Conservation (phyloP, 331 rosid species). For the Cydonia oblonga region DNA sequence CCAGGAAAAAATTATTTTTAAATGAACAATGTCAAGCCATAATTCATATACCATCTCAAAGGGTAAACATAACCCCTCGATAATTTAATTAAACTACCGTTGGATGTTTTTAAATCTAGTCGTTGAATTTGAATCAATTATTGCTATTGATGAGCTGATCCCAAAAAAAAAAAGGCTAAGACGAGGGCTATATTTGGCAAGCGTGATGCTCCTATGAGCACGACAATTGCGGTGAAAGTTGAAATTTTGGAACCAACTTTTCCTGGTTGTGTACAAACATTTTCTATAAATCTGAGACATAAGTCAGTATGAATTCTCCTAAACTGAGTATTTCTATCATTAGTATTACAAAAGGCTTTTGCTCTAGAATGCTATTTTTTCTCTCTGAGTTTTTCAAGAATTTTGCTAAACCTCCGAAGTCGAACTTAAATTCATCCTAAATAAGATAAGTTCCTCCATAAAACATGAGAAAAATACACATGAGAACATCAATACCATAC, state of each 20-base stretch:
- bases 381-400: neutral
- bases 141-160: rapidly evolving
- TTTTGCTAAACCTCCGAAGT: neutral
- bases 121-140: no score
- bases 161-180: no score
- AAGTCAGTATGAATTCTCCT: neutral
- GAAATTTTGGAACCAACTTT: neutral
- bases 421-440: neutral
- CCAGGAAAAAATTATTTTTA: no score
- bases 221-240: neutral
- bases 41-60: no score
- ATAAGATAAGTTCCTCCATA: neutral
- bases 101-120: no score
- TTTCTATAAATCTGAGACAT: neutral
- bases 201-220: neutral
- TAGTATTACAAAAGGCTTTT: neutral
- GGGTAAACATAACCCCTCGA: no score
- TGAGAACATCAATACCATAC: neutral
- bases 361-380: neutral
- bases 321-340: neutral
- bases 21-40: rapidly evolving
- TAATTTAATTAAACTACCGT: no score
- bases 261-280: neutral
- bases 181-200: no score
- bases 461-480: neutral